Conservation (phyloP, 345 rosid species). For the Salix brachista region DNA sequence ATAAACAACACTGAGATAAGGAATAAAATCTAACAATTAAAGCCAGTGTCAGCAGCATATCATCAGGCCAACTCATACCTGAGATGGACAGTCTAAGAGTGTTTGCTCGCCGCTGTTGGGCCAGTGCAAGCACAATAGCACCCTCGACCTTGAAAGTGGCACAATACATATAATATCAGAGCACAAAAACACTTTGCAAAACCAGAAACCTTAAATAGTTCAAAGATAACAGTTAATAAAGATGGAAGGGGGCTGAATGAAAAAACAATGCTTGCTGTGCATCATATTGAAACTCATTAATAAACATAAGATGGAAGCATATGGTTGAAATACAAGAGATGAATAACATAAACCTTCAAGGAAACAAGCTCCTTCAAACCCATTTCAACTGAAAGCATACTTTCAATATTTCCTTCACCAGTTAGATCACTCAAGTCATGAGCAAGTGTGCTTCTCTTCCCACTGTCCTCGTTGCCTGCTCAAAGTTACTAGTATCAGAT, state of each 20-base stretch:
- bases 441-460: constrained; percentile 38
- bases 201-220: neutral
- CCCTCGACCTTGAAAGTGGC: constrained; percentile 23
- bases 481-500: neutral
- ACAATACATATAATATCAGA: neutral
- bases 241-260: neutral
- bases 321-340: neutral
- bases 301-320: neutral
- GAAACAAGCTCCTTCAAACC: constrained; percentile 87
- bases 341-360: constrained; percentile 58
- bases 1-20: neutral
- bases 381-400: constrained; percentile 97
- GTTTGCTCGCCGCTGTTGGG: constrained; percentile 39
- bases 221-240: neutral
- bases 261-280: neutral
- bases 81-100: constrained; percentile 55
- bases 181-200: neutral
- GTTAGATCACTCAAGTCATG: constrained; percentile 65
- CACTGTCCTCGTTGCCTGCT: constrained; percentile 20
- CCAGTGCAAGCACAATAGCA: constrained; percentile 30
- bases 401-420: constrained; percentile 98
- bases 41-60: neutral
- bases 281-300: neutral
- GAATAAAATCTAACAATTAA: neutral
- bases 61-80: constrained; percentile 41